Percentiles rank a stretch among this genome's conserved stretches.
Evolutionary conservation across 2,329 filamentous ascomycete species (phyloP).

Genomic region (Byssoonygena ceratinophila): DNA sequence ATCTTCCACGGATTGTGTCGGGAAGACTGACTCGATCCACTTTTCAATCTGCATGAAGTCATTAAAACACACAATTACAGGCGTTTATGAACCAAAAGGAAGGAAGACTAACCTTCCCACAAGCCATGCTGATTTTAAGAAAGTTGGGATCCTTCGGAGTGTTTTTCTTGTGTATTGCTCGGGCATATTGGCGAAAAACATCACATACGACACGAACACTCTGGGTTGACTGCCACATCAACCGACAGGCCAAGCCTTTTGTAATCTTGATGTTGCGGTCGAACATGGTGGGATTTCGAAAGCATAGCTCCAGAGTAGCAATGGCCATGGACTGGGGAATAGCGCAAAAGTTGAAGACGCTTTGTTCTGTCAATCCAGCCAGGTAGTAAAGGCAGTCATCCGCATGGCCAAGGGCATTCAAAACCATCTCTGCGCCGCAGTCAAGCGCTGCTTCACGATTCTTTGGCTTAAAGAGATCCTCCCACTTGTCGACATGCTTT

Average conservation of each 20-base stretch:
- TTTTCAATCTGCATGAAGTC: constrained; percentile 61
- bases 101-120: constrained; percentile 57
- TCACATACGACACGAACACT: constrained; percentile 73
- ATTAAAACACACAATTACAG: constrained; percentile 2
- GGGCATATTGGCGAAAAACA: constrained; percentile 65
- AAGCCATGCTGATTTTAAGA: constrained; percentile 79
- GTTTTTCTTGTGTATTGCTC: constrained; percentile 85
- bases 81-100: neutral
- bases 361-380: constrained; percentile 86
- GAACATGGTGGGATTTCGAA: constrained; percentile 82
- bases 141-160: constrained; percentile 87
- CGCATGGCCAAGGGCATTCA: constrained; percentile 73
- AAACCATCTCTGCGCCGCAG: constrained; percentile 86
- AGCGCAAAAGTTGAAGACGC: constrained; percentile 96
- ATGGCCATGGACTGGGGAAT: constrained; percentile 98
- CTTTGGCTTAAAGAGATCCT: constrained; percentile 76
- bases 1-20: constrained; percentile 61
- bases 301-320: constrained; percentile 81
- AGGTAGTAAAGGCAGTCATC: constrained; percentile 98
- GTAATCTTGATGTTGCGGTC: constrained; percentile 89
- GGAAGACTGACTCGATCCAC: constrained; percentile 91
- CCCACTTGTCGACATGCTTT: constrained; percentile 81
- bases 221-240: constrained; percentile 90
- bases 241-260: constrained; percentile 79
- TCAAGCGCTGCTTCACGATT: constrained; percentile 67